Evolutionary conservation across 257 asterid genomes (phyloP).

Genomic region (Solanum rostratum): DNA sequence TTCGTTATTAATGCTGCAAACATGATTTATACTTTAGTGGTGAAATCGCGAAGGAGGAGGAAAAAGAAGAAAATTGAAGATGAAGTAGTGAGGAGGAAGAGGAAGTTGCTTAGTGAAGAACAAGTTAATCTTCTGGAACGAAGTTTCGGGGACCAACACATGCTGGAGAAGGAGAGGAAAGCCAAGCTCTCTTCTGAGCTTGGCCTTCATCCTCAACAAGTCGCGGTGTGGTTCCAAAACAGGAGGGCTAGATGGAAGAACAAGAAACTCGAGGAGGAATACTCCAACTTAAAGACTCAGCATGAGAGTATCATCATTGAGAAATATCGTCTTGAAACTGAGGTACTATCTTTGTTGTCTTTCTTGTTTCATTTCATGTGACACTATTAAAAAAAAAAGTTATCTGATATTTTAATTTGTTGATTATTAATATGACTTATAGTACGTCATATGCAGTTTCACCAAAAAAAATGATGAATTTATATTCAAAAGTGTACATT

Average conservation of each 20-base stretch:
- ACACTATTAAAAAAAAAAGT: too few species aligned
- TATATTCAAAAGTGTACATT: too few species aligned
- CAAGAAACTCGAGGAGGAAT: not conserved
- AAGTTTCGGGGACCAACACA: slow-evolving; percentile 39
- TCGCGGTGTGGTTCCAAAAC: not conserved
- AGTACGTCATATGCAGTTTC: too few species aligned
- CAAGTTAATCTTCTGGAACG: slow-evolving; percentile 10
- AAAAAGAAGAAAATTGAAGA: slow-evolving; percentile 23
- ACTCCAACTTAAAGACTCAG: slow-evolving; percentile 1
- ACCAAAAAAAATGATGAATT: too few species aligned
- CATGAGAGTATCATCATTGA: too few species aligned
- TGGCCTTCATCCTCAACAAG: not conserved
- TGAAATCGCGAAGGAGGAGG: slow-evolving; percentile 13
- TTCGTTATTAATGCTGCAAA: too few species aligned
- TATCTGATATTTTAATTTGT: too few species aligned
- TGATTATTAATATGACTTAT: not conserved
- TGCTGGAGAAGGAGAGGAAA: slow-evolving; percentile 13
- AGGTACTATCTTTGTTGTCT: not conserved
- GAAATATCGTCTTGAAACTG: too few species aligned
- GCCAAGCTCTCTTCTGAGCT: slow-evolving; percentile 11
- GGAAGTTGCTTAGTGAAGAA: slow-evolving; percentile 11
- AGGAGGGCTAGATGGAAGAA: not conserved
- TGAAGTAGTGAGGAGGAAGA: not conserved
- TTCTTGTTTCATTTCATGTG: not conserved
- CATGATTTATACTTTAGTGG: not conserved